Evolutionary conservation across 2,329 filamentous ascomycete genomes (phyloP), one percentile per base, ranked within the genome.

Genomic region (Hypoxylon sp.): DNA sequence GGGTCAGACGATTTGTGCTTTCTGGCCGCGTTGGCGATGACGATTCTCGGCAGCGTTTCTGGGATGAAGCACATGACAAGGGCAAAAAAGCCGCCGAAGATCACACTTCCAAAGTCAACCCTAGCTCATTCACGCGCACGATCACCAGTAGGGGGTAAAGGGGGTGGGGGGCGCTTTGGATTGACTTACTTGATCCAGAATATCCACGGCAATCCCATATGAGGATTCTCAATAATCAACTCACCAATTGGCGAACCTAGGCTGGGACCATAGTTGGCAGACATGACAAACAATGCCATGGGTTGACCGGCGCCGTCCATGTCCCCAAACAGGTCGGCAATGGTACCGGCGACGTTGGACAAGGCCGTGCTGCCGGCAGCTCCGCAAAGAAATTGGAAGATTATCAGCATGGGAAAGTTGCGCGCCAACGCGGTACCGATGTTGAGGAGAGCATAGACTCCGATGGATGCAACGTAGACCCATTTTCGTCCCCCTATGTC

Each of bases 401-500:
- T 74, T 49, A 74, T 69, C 56, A 75, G 53, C 73, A 75, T 75
- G 73, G 73, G 71, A 38, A 74, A 59, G 62, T 73, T 74, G 42
- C 70, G 51, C 37, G 73, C 71, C 60, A 74, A 52, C 10, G 73
- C 72, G 7, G 67, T 72, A 46, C 73, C 73, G 47, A 75, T 71
- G 55, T 75, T 74, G 45, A 75, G 60, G 38, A 75, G 57, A 38
- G 72, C 72, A 57, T 74, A 75, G 35, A 71, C 18, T 18, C 64
- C 62, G 49, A 74, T 73, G 15, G 72, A 73, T 3, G 50, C 71
- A 17, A 78, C 76, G 50, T 78, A 78, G 33, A 78, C 71, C 76
- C 75, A 78, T 71, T 78, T 78, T 5, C 75, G 71, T 20, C 76
- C 75, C 38, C 73, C 73, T 51, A 78, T 74, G 57, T 78, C 76